Conservation (phyloP, 2,329 filamentous ascomycete species). For the Exophiala alcalophila region DNA sequence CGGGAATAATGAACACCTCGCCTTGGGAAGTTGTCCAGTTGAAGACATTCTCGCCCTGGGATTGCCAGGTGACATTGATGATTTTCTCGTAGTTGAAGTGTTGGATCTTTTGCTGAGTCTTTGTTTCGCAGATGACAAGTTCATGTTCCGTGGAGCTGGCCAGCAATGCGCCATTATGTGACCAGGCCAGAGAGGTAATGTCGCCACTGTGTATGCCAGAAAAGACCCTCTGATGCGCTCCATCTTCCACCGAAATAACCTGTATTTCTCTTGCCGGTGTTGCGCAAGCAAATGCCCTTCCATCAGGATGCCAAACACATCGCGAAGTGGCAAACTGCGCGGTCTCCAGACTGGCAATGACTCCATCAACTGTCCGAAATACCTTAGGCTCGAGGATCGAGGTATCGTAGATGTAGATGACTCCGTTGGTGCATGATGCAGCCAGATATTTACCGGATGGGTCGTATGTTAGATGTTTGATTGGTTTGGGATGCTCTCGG, state of each 20-base stretch:
- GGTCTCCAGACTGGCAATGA: constrained; percentile 75
- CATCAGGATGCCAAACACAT: constrained; percentile 90
- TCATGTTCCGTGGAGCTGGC: constrained; percentile 58
- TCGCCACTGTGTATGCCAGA: constrained; percentile 75
- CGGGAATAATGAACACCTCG: constrained; percentile 84
- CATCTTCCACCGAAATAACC: constrained; percentile 82
- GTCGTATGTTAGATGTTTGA: constrained; percentile 90
- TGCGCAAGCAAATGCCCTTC: constrained; percentile 80
- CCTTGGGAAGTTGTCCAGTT: constrained; percentile 92
- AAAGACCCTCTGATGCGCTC: constrained; percentile 81
- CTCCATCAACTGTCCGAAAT: constrained; percentile 76
- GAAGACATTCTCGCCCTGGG: constrained; percentile 71
- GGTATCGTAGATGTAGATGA: constrained; percentile 86
- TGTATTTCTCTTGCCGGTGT: constrained; percentile 81
- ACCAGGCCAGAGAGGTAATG: constrained; percentile 87
- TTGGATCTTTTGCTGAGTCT: constrained; percentile 76
- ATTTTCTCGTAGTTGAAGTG: constrained; percentile 79
- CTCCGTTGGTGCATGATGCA: constrained; percentile 82
- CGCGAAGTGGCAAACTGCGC: constrained; percentile 73
- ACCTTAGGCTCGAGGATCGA: constrained; percentile 75
- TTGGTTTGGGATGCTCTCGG: constrained; percentile 77
- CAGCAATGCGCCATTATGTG: constrained; percentile 86
- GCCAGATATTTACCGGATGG: constrained; percentile 71
- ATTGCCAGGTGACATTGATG: constrained; percentile 86
- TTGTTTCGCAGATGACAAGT: constrained; percentile 76